Conservation (phyloP, 805 yeast genomes). For the Metschnikowia matae region DNA sequence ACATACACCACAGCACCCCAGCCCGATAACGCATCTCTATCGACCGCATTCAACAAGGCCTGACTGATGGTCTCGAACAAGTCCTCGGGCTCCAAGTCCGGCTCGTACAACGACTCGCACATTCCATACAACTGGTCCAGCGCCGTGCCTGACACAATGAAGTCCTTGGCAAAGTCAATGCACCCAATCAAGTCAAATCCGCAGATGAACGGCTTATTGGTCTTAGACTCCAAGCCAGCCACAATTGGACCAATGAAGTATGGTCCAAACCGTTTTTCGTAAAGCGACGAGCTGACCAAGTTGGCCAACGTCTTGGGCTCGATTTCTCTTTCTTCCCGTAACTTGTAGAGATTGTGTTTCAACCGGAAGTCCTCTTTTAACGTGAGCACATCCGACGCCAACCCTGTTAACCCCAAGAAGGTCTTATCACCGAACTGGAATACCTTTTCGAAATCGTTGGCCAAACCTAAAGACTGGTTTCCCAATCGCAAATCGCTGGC, state of each 20-base stretch:
- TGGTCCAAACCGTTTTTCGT: conserved; percentile 92
- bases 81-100: conserved; percentile 89
- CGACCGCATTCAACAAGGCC: conserved; percentile 89
- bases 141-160: conserved; percentile 94
- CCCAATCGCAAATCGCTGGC: conserved; percentile 95
- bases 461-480: conserved; percentile 84
- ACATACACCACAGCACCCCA: conserved; percentile 98
- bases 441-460: conserved; percentile 90
- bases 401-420: conserved; percentile 88
- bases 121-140: conserved; percentile 96
- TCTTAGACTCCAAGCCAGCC: conserved; percentile 85
- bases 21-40: conserved; percentile 95
- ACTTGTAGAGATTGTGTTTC: conserved; percentile 82
- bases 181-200: conserved; percentile 97
- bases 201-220: conserved; percentile 84
- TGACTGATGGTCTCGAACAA: conserved; percentile 93
- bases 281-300: conserved; percentile 82
- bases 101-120: conserved; percentile 97
- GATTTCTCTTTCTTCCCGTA: conserved; percentile 85
- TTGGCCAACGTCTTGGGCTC: conserved; percentile 95
- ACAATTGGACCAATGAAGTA: conserved; percentile 96
- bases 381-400: conserved; percentile 91
- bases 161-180: conserved; percentile 91
- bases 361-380: conserved; percentile 75
- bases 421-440: conserved; percentile 78